Conservation (phyloP, 257 asterid genomes). For the Plectranthus barbatus region DNA sequence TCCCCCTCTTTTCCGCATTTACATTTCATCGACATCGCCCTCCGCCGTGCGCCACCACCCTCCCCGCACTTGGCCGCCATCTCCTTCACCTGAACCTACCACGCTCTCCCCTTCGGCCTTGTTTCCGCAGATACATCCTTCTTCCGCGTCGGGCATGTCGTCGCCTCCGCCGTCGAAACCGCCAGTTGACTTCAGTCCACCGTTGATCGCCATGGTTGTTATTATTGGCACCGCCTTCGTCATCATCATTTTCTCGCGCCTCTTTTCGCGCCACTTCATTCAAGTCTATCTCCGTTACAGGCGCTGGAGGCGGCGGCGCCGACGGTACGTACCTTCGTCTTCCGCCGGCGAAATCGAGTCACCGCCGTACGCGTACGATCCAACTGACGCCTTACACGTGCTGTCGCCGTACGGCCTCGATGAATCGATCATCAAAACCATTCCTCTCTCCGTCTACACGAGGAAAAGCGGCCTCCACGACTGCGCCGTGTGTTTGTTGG, state of each 20-base stretch:
- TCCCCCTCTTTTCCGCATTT: constrained; percentile 14
- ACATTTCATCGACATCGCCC: too few relatives aligned
- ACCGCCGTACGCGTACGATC: constrained; percentile 60
- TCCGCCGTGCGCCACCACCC: constrained; percentile 33
- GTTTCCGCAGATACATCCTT: background rate
- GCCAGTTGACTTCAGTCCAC: constrained; percentile 87
- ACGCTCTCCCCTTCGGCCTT: background rate
- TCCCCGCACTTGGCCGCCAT: constrained; percentile 7
- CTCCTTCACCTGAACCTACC: constrained; percentile 12
- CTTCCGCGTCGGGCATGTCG: constrained; percentile 3
- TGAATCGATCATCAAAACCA: constrained; percentile 68
- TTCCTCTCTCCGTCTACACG: constrained; percentile 71
- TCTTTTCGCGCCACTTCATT: constrained; percentile 64
- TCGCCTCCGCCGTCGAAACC: constrained; percentile 49
- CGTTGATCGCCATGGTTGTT: constrained; percentile 86
- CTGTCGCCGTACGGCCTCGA: constrained; percentile 87
- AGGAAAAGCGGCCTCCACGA: constrained; percentile 53
- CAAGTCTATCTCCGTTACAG: constrained; percentile 55
- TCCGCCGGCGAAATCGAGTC: constrained; percentile 77
- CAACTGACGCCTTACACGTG: constrained; percentile 52
- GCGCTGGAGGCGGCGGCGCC: constrained; percentile 69
- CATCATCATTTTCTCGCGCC: constrained; percentile 81
- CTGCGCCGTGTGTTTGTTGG: constrained; percentile 85
- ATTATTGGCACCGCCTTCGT: constrained; percentile 77
- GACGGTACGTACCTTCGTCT: constrained; percentile 56